Evolutionary conservation across 2,329 filamentous ascomycete species (phyloP), one percentile per base, ranked within the genome.

Genomic region (Calonectria multiphialidica): DNA sequence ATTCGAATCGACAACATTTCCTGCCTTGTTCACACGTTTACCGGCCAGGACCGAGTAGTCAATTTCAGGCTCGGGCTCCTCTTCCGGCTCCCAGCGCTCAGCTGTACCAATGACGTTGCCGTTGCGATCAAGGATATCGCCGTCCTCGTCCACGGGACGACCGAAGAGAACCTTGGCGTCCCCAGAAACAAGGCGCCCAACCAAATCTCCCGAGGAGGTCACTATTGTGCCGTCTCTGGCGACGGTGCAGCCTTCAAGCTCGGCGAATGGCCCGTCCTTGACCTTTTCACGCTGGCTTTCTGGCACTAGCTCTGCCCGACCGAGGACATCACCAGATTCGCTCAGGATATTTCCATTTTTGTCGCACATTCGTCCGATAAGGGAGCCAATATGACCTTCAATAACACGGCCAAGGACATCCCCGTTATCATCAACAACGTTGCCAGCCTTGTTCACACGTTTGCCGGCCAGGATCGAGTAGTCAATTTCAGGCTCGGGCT

Each of bases 291-390:
- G 66, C 71, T 84, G 82, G 1, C 71, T 66, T 47, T 90, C 88
- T 5, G 90, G 88, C 68, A 88, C 87, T 7, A 82, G 81, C 71
- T 87, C 86, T 3, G 83, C 90, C 76, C 93, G 92, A 13, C 93
- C 93, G 66, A 95, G 85, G 40, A 91, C 88, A 64, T 89, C 87
- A 69, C 92, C 93, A 81, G 92, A 92, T 79, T 89, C 87, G 82
- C 94, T 93, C 82, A 93, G 87, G 47, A 95, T 91, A 79, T 94
- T 92, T 13, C 92, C 93, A 68, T 94, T 89, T 63, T 91, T 90
- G 76, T 95, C 93, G 25, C 94, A 89, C 83, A 92, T 90, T 84
- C 92, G 93, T 72, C 93, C 93, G 13, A 89, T 83, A 74, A 93
- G 91, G 70, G 91, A 87, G 78, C 87, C 89, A 6, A 92, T 80